Evolutionary conservation across 306 rosid species (phyloP), one percentile per base, ranked within the genome.

Genomic region (Glycine soja): DNA sequence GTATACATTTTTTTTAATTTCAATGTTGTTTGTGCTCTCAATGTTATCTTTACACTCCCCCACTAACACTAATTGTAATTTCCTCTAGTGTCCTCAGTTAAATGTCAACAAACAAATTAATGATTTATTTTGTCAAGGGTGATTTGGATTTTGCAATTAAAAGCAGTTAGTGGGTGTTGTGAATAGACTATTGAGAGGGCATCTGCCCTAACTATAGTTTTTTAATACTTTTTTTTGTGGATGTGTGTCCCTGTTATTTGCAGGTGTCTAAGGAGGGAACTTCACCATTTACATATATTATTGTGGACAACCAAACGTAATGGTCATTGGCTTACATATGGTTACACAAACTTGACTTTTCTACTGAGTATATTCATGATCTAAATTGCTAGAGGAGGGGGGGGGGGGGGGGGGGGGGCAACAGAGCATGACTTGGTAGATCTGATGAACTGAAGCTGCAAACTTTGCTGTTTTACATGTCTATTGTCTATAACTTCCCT

Each of bases 281-380:
- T 87, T 93, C 99, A 67, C 94, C 98, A 4, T 93, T 96, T 85
- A 81, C 97, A 79, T 96, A 93, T 65, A 50, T 96, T 62, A 92
- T 96, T 76, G 98, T 96, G 76, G 99, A 96, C 89, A 89, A 82
- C 14, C 87, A 92, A 87, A 96, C 82, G 99, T 96, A 86, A 90
- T 91, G 75, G 69, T 63, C 85, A 43, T 74, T 64, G n/a, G 57
- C 81, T 61, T 75, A n/a, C 45, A 59, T 32, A 38, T 59, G 70
- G 64, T 83, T 77, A 36, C 38, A 16, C 70, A 53, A 43, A 80
- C 78, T 83, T 76, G 70, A 72, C 65, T 57, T 75, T 71, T 38
- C n/a, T 4, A 0, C 59, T 36, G 48, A 67, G 52, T 59, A 52
- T 80, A 65, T 45, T 83, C 61, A 68, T 77, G 52, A 67, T 74